phyloP scores from a whole-genome alignment of 768 basidiomycete species.

The Kwoniella dendrophila region DNA sequence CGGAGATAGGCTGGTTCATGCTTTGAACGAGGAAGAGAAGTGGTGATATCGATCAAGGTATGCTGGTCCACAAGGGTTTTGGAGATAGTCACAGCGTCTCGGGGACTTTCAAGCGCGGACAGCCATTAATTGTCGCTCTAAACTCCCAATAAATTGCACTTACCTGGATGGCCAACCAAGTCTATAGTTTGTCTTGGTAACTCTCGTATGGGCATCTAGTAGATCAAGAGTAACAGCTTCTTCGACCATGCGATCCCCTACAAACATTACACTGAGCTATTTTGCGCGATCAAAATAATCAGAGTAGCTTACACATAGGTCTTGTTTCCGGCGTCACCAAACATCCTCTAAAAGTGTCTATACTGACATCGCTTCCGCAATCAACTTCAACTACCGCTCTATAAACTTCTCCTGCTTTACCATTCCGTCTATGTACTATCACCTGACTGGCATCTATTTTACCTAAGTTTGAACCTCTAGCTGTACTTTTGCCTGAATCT shows the following conservation, averaged over 20 bases:
- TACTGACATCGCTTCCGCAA: slow-evolving; percentile 65
- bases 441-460: slow-evolving; percentile 72
- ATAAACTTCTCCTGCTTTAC: slow-evolving; percentile 75
- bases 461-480: slow-evolving; percentile 63
- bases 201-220: slow-evolving; percentile 80
- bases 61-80: slow-evolving; percentile 76
- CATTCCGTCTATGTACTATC: slow-evolving; percentile 71
- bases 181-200: slow-evolving; percentile 85
- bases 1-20: slow-evolving; percentile 90
- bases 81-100: slow-evolving; percentile 92
- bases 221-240: slow-evolving; percentile 78
- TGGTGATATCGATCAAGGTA: slow-evolving; percentile 85
- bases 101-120: slow-evolving; percentile 64
- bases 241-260: slow-evolving; percentile 88
- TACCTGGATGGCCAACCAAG: slow-evolving; percentile 97
- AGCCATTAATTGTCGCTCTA: neutral
- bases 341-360: slow-evolving; percentile 71
- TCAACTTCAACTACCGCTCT: slow-evolving; percentile 80
- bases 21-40: slow-evolving; percentile 85
- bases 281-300: no score
- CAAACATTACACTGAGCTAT: neutral
- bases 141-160: slow-evolving; percentile 53
- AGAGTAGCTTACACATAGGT: slow-evolving; percentile 59
- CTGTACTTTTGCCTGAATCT: slow-evolving; percentile 60
- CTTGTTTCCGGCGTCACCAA: slow-evolving; percentile 85